Conservation (phyloP, 1,139 yeast species). For the Sugiyamaella paludigena region DNA sequence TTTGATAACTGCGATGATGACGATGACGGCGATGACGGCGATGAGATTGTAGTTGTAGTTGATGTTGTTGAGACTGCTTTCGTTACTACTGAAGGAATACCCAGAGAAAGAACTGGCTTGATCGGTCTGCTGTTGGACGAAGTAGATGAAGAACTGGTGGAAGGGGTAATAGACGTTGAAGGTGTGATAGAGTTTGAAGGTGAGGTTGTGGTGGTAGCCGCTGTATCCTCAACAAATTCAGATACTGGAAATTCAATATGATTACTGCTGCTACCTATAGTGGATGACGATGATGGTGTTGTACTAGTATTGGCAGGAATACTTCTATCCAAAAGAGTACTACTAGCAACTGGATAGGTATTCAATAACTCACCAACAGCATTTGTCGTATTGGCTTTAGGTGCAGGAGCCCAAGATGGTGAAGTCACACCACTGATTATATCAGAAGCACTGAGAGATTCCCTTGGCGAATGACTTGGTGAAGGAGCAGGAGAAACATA, state of each 20-base stretch:
- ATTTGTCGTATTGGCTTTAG: slow-evolving; percentile 23
- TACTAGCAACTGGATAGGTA: slow-evolving; percentile 4
- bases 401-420: slow-evolving; percentile 11
- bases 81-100: not conserved
- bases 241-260: slow-evolving; percentile 10
- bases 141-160: too few species aligned
- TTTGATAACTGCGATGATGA: not conserved
- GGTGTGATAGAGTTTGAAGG: too few species aligned
- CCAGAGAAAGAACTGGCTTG: slow-evolving; percentile 5
- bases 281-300: too few species aligned
- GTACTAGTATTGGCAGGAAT: slow-evolving; percentile 8
- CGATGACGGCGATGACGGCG: slow-evolving; percentile 4
- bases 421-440: slow-evolving; percentile 10
- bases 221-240: slow-evolving; percentile 20
- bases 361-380: slow-evolving; percentile 27
- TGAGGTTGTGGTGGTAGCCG: slow-evolving; percentile 1
- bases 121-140: not conserved
- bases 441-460: slow-evolving; percentile 15
- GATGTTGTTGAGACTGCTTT: slow-evolving; percentile 2
- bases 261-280: not conserved
- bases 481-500: slow-evolving; percentile 41
- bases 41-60: slow-evolving; percentile 3
- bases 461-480: slow-evolving; percentile 26
- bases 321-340: slow-evolving; percentile 3
- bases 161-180: too few species aligned